Percentiles rank a stretch among this genome's conserved stretches.
These are phyloP conservation scores for Zelonia costaricensis DNA, from an alignment of 208 protist species.

Conservation along the genomic window DNA sequence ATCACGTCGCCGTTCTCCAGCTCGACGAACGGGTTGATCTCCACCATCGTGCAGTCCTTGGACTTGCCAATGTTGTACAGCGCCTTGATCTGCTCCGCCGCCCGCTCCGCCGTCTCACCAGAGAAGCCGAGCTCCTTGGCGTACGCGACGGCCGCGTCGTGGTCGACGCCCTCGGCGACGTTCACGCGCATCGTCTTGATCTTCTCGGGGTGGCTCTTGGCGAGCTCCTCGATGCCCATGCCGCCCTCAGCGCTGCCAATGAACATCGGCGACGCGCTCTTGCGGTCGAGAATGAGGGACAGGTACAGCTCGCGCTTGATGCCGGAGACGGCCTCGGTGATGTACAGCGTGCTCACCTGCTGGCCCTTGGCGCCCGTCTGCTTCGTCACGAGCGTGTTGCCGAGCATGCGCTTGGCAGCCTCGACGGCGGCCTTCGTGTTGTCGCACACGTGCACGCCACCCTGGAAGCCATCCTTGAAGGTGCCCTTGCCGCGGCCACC, in stretches of 20 bases:
- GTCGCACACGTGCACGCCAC: constrained; percentile 90
- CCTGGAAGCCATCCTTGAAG: constrained; percentile 97
- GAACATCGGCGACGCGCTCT: constrained; percentile 90
- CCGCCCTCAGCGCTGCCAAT: constrained; percentile 96
- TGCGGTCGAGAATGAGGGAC: constrained; percentile 97
- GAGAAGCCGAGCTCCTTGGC: constrained; percentile 93
- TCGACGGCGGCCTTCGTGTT: constrained; percentile 84
- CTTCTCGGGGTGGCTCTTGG: constrained; percentile 92
- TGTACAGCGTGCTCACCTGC: constrained; percentile 89
- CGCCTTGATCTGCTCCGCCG: constrained; percentile 93
- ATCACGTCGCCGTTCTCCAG: constrained; percentile 94
- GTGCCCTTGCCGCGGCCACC: constrained; percentile 98
- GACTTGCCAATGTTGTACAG: constrained; percentile 98
- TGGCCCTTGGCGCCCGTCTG: constrained; percentile 97
- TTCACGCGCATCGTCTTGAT: constrained; percentile 96
- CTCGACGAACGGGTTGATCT: constrained; percentile 99
- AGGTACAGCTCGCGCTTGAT: constrained; percentile 98
- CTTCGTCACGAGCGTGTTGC: constrained; percentile 98
- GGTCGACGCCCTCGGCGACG: constrained; percentile 92
- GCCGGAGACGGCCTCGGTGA: constrained; percentile 88
- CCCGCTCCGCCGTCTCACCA: constrained; percentile 71
- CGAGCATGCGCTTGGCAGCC: constrained; percentile 96
- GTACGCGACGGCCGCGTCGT: constrained; percentile 80
- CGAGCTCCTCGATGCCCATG: constrained; percentile 99
- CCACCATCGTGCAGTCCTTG: constrained; percentile 97